Conservation (phyloP, 495 filamentous ascomycete species). For the Xylaria castorea region DNA sequence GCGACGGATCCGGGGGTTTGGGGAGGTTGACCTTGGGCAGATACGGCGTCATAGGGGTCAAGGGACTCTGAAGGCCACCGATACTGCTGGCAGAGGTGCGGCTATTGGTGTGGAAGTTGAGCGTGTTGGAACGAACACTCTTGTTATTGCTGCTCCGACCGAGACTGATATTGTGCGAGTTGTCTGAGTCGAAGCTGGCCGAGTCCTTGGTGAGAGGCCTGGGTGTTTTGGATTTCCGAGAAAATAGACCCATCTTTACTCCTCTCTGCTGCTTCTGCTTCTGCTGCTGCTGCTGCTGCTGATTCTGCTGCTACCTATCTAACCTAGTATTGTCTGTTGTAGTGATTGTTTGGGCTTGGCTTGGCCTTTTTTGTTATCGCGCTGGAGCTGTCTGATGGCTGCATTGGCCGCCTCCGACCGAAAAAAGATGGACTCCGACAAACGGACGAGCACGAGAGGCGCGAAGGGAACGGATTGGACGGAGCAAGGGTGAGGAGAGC, state of each 20-base stretch:
- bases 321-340: not conserved
- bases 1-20: conserved; percentile 82
- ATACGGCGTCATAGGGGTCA: conserved; percentile 46
- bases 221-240: conserved; percentile 55
- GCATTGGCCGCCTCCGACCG: conserved; percentile 24
- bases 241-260: conserved; percentile 57
- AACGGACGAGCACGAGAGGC: conserved; percentile 8
- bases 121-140: conserved; percentile 32
- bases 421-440: conserved; percentile 23
- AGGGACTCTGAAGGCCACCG: conserved; percentile 46
- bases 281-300: not conserved
- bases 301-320: conserved; percentile 7
- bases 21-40: conserved; percentile 72
- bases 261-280: not conserved
- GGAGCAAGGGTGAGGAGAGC: not conserved
- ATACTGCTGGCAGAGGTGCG: conserved; percentile 49
- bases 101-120: conserved; percentile 28
- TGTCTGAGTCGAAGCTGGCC: conserved; percentile 46
- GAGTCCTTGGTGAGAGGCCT: conserved; percentile 47
- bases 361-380: not conserved
- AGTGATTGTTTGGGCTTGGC: not conserved
- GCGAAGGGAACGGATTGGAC: not conserved
- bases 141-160: conserved; percentile 36
- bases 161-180: conserved; percentile 39
- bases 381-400: conserved; percentile 7